Conservation (phyloP, 2,329 filamentous ascomycete genomes). For the Aureobasidium melanogenum region DNA sequence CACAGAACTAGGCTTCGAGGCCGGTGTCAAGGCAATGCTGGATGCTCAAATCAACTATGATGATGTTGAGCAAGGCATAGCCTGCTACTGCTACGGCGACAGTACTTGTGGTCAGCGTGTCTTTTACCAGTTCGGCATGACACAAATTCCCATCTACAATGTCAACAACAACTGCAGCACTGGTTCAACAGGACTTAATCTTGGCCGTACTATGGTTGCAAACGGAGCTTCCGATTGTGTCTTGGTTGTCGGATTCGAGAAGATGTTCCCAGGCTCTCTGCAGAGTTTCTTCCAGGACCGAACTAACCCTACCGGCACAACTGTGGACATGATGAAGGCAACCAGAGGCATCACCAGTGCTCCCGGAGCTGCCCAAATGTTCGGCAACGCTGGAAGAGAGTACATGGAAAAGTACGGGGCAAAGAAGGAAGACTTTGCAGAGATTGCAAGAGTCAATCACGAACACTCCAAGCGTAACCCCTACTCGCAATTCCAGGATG, state of each 20-base stretch:
- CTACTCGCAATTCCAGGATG: constrained; percentile 94
- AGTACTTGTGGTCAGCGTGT: constrained; percentile 91
- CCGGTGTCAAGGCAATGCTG: constrained; percentile 76
- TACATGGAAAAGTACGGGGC: constrained; percentile 96
- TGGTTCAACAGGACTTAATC: constrained; percentile 79
- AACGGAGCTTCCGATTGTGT: constrained; percentile 80
- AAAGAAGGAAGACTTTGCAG: constrained; percentile 76
- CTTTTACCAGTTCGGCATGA: constrained; percentile 99
- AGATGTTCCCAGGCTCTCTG: constrained; percentile 90
- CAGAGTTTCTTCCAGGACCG: constrained; percentile 79
- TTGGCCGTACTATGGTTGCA: constrained; percentile 71
- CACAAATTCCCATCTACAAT: constrained; percentile 90
- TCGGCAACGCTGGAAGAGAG: constrained; percentile 86
- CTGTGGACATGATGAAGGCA: constrained; percentile 68
- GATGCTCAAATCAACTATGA: constrained; percentile 90
- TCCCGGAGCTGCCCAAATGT: constrained; percentile 83
- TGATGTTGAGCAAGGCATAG: constrained; percentile 86
- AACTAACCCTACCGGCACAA: constrained; percentile 66
- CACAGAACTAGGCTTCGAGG: constrained; percentile 87
- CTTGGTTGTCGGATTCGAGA: constrained; percentile 90
- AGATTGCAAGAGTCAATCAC: constrained; percentile 90
- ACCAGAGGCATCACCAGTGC: constrained; percentile 75
- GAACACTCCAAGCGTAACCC: constrained; percentile 85
- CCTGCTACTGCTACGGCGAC: constrained; percentile 98
- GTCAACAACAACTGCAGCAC: constrained; percentile 99